phyloP scores from a whole-genome alignment of 345 rosid species.

The Salix purpurea region DNA sequence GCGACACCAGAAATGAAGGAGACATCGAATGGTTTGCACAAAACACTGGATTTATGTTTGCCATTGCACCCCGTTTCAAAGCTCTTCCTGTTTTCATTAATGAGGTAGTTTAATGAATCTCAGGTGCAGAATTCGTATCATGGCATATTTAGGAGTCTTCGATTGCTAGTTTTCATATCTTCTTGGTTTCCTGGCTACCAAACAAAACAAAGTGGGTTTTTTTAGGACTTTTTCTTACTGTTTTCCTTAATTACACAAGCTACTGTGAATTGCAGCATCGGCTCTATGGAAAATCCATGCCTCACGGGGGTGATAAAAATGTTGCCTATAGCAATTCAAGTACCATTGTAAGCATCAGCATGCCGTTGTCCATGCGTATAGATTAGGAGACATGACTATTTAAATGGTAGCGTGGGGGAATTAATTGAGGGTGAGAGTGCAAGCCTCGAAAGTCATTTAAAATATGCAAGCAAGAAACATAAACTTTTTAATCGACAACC shows the following conservation, averaged over 20 bases:
- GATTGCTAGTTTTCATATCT: too few species aligned
- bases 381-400: background rate
- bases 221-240: too few species aligned
- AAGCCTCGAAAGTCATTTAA: slow-evolving; percentile 32
- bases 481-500: background rate
- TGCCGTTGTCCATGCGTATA: background rate
- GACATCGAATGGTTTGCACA: slow-evolving; percentile 59
- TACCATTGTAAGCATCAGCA: slow-evolving; percentile 3
- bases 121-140: background rate
- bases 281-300: slow-evolving; percentile 55
- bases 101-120: slow-evolving; percentile 32
- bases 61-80: slow-evolving; percentile 44
- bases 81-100: slow-evolving; percentile 61
- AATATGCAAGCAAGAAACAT: slow-evolving; percentile 43
- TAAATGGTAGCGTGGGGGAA: background rate
- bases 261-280: slow-evolving; percentile 45
- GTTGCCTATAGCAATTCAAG: slow-evolving; percentile 47
- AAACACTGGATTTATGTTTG: slow-evolving; percentile 56
- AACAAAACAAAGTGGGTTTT: background rate
- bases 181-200: background rate
- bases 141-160: background rate
- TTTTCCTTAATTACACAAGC: background rate
- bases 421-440: slow-evolving; percentile 40
- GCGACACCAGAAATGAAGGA: slow-evolving; percentile 55
- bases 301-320: slow-evolving; percentile 44